Evolutionary conservation across 495 filamentous ascomycete species (phyloP), one percentile per base, ranked within the genome.

Genomic region (Polyplosphaeria fusca): DNA sequence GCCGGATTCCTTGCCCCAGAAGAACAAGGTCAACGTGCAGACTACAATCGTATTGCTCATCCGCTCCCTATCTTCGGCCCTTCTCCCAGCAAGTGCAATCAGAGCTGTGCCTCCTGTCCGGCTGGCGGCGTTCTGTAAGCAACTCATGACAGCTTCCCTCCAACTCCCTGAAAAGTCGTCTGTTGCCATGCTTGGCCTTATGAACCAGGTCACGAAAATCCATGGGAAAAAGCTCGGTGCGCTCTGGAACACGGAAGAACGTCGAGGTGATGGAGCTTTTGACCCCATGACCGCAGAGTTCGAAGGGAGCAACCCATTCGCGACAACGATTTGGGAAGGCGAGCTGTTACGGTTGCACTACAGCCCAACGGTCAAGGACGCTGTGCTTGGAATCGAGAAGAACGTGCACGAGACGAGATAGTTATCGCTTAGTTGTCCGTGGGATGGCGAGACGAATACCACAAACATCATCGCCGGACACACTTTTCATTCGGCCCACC

Each of bases 51-150:
- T 95, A 28, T 84, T 98, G 39, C 82, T 97, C 41, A 78, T 97
- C 61, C 86, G 89, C 41, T 89, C 88, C 52, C 78, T 98, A 5
- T 83, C 86, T 18, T 84, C 86, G 11, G 79, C 87, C 32, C 81
- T 98, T 16, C 79, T 85, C 22, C 88, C 89, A 1, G 77, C 81
- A 5, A 78, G 77, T 61, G 75, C 76, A 37, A 28, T 64, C 3
- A 79, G 82, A 58, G 77, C 77, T 20, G 84, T 83, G 41, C 85
- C 82, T 0, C 90, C 91, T 0, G 68, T 86, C 7, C 82, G 91
- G n/a, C 75, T 96, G 22, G 92, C 87, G 28, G 85, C 88, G 12
- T 97, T 97, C 75, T 79, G 84, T n/a, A 97, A 98, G 74, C 88
- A 94, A 59, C 81, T 97, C 4, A 79, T 92, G 75, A 86, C 87